A percentile compares a stretch with the other conserved stretches of the same genome.
These are phyloP conservation scores for Tolypocladium album DNA, from an alignment of 2,329 filamentous ascomycete genomes.

Conservation along the genomic window DNA sequence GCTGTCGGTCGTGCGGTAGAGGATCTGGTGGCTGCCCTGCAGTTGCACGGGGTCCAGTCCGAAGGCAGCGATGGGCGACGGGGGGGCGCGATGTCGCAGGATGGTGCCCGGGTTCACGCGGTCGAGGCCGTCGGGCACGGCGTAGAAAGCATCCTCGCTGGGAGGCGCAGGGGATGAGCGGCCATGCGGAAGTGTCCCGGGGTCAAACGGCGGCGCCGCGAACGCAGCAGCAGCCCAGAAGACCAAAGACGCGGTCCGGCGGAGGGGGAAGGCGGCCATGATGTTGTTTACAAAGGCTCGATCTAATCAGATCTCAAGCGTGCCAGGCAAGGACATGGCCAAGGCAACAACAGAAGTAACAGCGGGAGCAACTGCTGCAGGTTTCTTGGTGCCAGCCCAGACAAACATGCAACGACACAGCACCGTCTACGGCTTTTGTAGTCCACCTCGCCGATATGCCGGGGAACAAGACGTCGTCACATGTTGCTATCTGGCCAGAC, in stretches of 20 bases:
- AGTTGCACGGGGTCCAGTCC: slow-evolving; percentile 7
- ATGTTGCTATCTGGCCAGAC: not conserved
- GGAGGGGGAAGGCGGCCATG: slow-evolving; percentile 1
- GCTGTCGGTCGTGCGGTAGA: slow-evolving; percentile 27
- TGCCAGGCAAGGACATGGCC: no score
- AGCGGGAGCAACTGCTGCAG: not conserved
- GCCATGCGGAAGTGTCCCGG: not conserved
- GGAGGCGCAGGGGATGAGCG: slow-evolving; percentile 1
- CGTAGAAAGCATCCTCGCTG: slow-evolving; percentile 13
- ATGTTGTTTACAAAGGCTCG: not conserved
- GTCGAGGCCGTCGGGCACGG: slow-evolving; percentile 8
- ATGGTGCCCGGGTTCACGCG: slow-evolving; percentile 9
- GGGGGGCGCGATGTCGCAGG: slow-evolving; percentile 9
- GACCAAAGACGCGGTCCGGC: not conserved
- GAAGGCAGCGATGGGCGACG: slow-evolving; percentile 10
- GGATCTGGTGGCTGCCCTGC: slow-evolving; percentile 18
- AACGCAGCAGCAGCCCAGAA: not conserved
- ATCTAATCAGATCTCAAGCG: not conserved
- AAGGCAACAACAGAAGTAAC: no score
- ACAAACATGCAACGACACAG: not conserved
- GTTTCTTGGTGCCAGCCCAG: not conserved
- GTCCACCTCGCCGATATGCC: not conserved
- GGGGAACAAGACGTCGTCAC: not conserved
- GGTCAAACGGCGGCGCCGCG: not conserved
- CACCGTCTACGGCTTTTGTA: not conserved